Conservation (phyloP, 176 grass and related monocot genomes). For the Thalia dealbata region DNA sequence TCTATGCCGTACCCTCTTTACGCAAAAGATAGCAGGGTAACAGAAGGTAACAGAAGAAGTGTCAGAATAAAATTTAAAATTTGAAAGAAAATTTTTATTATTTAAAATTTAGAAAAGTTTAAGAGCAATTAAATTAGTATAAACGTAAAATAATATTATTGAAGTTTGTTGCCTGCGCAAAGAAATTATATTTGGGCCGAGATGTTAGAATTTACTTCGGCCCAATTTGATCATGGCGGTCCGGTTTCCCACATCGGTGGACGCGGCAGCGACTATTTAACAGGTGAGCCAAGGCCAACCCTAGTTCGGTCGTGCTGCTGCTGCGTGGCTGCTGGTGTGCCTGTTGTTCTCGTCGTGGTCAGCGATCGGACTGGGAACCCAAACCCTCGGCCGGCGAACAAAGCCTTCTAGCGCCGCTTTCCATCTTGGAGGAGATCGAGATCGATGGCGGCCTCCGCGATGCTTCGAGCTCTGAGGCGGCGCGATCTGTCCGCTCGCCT, state of each 20-base stretch:
- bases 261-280: background rate
- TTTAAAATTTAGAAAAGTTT: too few species aligned
- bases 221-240: too few species aligned
- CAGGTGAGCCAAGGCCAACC: background rate
- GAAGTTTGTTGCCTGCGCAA: too few species aligned
- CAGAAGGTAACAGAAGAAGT: too few species aligned
- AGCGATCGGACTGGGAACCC: background rate
- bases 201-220: too few species aligned
- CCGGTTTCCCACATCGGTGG: background rate
- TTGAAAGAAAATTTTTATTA: too few species aligned
- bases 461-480: constrained; percentile 46
- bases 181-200: too few species aligned
- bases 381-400: background rate
- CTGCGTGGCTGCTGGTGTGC: background rate
- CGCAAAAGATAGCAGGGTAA: too few species aligned
- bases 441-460: constrained; percentile 51
- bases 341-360: background rate
- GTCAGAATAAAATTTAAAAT: too few species aligned
- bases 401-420: background rate
- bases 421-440: background rate
- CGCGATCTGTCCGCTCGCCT: constrained; percentile 36
- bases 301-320: background rate
- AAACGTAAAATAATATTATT: too few species aligned
- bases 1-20: too few species aligned
- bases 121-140: too few species aligned